phyloP scores from a whole-genome alignment of 2,329 filamentous ascomycete genomes.

The Pyrenophora tritici-repentis region DNA sequence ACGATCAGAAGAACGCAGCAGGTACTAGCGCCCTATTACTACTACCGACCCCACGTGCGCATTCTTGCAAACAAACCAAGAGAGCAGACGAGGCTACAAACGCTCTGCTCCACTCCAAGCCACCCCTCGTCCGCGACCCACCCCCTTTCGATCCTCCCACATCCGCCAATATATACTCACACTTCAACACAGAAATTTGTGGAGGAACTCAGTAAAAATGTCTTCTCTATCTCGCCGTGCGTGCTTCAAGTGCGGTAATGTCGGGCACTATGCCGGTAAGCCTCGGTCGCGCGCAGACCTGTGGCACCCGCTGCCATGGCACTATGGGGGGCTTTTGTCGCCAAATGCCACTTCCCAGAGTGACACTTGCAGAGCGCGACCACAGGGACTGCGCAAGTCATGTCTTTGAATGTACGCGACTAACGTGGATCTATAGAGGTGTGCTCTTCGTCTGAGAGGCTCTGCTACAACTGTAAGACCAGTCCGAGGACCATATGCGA shows the following conservation, averaged over 20 bases:
- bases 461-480: conserved; percentile 96
- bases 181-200: conserved; percentile 26
- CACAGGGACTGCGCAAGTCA: conserved; percentile 13
- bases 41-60: conserved; percentile 4
- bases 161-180: conserved; percentile 27
- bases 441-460: conserved; percentile 95
- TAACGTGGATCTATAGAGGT: conserved; percentile 66
- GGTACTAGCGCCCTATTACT: conserved; percentile 28
- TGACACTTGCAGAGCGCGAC: conserved; percentile 27
- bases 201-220: conserved; percentile 50
- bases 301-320: conserved; percentile 26
- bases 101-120: conserved; percentile 26
- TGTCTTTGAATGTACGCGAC: conserved; percentile 14
- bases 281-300: conserved; percentile 20
- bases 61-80: conserved; percentile 1
- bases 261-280: conserved; percentile 59
- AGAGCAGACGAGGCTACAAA: conserved; percentile 25
- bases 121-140: conserved; percentile 23
- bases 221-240: conserved; percentile 59
- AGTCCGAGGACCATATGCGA: conserved; percentile 7
- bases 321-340: conserved; percentile 18
- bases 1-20: conserved; percentile 35
- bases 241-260: conserved; percentile 60
- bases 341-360: conserved; percentile 13
- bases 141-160: conserved; percentile 21